phyloP scores from a whole-genome alignment of 345 rosid genomes.

The Salix arbutifolia region DNA sequence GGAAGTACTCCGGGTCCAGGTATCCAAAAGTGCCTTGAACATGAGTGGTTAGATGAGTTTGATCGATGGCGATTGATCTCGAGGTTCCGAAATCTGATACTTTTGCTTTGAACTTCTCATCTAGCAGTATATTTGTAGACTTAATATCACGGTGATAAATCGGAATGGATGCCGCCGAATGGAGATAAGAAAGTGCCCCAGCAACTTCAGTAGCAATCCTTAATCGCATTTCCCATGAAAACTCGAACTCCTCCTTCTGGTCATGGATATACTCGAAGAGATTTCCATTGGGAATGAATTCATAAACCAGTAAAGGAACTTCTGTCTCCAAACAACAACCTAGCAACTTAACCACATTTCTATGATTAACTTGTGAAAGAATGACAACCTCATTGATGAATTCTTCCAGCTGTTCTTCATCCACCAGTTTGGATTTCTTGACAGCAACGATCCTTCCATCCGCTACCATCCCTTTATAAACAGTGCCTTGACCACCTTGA shows the following conservation, averaged over 20 bases:
- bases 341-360: constrained; percentile 11
- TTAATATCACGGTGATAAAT: constrained; percentile 16
- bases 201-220: constrained; percentile 20
- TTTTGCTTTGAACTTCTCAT: constrained; percentile 18
- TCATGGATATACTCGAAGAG: constrained; percentile 10
- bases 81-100: constrained; percentile 26
- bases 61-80: constrained; percentile 8
- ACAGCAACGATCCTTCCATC: constrained; percentile 17
- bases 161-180: constrained; percentile 13
- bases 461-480: constrained; percentile 10
- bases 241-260: background rate
- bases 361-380: constrained; percentile 11
- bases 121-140: constrained; percentile 24
- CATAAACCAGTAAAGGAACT: constrained; percentile 6
- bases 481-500: constrained; percentile 15
- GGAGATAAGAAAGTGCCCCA: constrained; percentile 17
- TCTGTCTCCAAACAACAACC: constrained; percentile 18
- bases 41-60: constrained; percentile 24
- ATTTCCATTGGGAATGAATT: constrained; percentile 14
- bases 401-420: background rate
- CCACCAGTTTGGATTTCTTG: constrained; percentile 5
- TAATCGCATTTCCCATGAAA: constrained; percentile 19
- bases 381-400: constrained; percentile 17
- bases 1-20: constrained; percentile 21
- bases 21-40: constrained; percentile 32